Percentiles rank a stretch among this genome's conserved stretches.
Evolutionary conservation across 768 basidiomycete genomes (phyloP).

Genomic region (Leccinum disarticulatum): DNA sequence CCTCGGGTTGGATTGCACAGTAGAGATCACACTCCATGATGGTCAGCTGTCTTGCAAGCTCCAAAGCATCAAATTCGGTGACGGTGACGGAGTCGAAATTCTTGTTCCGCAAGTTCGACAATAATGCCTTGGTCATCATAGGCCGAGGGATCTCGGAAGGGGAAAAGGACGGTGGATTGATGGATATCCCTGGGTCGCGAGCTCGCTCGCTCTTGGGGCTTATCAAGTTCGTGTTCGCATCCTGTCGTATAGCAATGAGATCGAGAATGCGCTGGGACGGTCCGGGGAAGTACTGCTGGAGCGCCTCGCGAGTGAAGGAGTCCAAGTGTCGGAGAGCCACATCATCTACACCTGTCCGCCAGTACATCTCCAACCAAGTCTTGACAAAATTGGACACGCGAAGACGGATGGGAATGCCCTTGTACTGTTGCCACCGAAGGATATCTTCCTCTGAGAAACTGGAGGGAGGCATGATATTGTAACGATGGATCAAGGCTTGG

Average conservation of each 20-base stretch:
- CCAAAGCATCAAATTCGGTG: slow-evolving; percentile 91
- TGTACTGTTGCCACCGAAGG: slow-evolving; percentile 79
- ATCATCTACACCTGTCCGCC: slow-evolving; percentile 77
- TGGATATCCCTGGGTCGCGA: slow-evolving; percentile 75
- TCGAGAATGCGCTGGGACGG: slow-evolving; percentile 76
- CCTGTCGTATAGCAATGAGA: slow-evolving; percentile 55
- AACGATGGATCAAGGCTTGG: slow-evolving; percentile 75
- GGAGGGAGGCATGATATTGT: slow-evolving; percentile 71
- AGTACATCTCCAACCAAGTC: slow-evolving; percentile 89
- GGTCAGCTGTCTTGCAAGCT: slow-evolving; percentile 91
- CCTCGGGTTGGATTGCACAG: slow-evolving; percentile 82
- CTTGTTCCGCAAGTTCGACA: slow-evolving; percentile 64
- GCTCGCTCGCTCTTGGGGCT: slow-evolving; percentile 61
- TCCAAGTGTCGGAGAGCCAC: slow-evolving; percentile 55
- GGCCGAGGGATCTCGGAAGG: slow-evolving; percentile 81
- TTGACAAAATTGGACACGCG: slow-evolving; percentile 93
- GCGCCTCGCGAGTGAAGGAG: slow-evolving; percentile 60
- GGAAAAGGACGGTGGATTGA: slow-evolving; percentile 55
- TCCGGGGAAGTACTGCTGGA: slow-evolving; percentile 60
- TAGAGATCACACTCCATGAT: slow-evolving; percentile 91
- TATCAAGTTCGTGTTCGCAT: slow-evolving; percentile 45
- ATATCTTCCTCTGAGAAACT: slow-evolving; percentile 58
- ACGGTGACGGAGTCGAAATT: slow-evolving; percentile 62
- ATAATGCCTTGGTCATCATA: slow-evolving; percentile 76
- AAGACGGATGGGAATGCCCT: slow-evolving; percentile 86